These are phyloP conservation scores for Fraxinus paxiana DNA, from an alignment of 305 asterid species.

Conservation along the genomic window DNA sequence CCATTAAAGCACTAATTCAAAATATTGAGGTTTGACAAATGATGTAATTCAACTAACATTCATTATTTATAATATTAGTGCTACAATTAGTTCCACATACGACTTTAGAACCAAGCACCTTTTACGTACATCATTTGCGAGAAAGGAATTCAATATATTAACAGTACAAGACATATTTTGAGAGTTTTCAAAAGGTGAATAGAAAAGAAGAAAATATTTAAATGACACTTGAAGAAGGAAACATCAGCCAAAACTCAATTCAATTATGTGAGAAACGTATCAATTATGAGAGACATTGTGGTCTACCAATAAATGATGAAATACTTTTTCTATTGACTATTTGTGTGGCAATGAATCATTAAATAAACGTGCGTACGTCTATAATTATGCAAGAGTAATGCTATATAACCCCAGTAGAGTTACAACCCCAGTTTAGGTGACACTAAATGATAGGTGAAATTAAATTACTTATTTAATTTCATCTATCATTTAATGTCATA, in stretches of 20 bases:
- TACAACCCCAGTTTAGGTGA: too few species aligned
- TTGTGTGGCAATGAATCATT: background rate
- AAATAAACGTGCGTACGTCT: background rate
- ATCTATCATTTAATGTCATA: too few species aligned
- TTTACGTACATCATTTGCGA: background rate
- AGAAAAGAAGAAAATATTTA: background rate
- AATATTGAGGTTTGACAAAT: background rate
- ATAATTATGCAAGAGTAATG: background rate
- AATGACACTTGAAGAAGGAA: background rate
- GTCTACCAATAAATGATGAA: background rate
- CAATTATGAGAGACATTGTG: background rate
- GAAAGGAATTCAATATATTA: background rate
- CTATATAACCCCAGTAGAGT: too few species aligned
- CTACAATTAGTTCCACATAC: background rate
- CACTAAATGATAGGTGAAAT: too few species aligned
- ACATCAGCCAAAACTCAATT: background rate
- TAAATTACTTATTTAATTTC: too few species aligned
- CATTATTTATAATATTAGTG: background rate
- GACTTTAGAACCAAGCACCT: background rate
- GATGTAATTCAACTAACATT: background rate
- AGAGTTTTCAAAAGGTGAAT: background rate
- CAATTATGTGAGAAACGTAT: background rate
- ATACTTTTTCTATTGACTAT: background rate
- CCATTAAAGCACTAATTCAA: background rate
- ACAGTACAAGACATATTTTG: background rate